phyloP scores from a whole-genome alignment of 2,329 filamentous ascomycete species.

The Neospermospora avenae region DNA sequence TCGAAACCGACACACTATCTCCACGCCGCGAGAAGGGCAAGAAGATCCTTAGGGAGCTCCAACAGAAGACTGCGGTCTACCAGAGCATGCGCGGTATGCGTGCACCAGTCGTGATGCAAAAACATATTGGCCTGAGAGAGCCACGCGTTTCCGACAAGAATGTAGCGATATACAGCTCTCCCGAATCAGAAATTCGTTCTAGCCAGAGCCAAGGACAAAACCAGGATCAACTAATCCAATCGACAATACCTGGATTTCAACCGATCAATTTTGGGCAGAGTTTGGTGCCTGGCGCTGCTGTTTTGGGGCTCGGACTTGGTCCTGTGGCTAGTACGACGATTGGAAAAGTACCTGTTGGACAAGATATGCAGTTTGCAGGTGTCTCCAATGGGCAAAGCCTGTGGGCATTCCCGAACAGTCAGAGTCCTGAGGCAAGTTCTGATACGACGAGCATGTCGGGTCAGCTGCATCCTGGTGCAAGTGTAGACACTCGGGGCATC shows the following conservation, averaged over 20 bases:
- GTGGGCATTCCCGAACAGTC: conserved; percentile 41
- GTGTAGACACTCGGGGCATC: background rate
- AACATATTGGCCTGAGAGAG: conserved; percentile 28
- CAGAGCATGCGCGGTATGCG: conserved; percentile 55
- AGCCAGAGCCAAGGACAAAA: background rate
- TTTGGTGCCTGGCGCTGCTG: background rate
- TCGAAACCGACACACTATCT: conserved; percentile 53
- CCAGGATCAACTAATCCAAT: background rate
- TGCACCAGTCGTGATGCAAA: conserved; percentile 41
- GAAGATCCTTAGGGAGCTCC: conserved; percentile 59
- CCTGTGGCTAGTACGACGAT: background rate
- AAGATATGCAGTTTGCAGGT: conserved; percentile 41
- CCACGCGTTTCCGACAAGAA: conserved; percentile 18
- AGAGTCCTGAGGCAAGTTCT: conserved; percentile 44
- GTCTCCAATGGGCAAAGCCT: conserved; percentile 47
- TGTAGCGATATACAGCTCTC: background rate
- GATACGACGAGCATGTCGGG: conserved; percentile 39
- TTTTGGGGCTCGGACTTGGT: background rate
- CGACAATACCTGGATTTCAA: background rate
- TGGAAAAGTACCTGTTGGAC: conserved; percentile 1
- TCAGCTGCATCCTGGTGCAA: background rate
- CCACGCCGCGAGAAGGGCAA: conserved; percentile 55
- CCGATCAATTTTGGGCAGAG: background rate
- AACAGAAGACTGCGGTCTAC: conserved; percentile 58
- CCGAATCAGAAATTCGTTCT: background rate